A percentile compares a stretch with the other conserved stretches of the same genome.
These are phyloP conservation scores for Astrothelium subdiscretum DNA, from an alignment of 495 filamentous ascomycete species.

Conservation along the genomic window DNA sequence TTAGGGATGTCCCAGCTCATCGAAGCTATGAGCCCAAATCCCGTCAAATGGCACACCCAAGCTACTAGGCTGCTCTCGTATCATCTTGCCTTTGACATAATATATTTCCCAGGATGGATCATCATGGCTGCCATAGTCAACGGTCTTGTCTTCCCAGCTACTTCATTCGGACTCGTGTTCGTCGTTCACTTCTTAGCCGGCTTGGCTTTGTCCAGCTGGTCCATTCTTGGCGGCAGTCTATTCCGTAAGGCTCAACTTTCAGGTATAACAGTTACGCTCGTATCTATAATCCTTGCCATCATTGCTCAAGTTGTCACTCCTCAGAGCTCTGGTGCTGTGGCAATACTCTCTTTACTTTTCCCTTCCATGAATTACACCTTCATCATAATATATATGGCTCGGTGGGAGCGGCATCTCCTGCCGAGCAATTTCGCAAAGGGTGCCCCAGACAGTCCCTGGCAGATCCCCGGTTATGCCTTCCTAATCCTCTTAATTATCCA, in stretches of 20 bases:
- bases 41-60: constrained; percentile 26
- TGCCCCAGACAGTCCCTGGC: constrained; percentile 19
- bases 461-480: constrained; percentile 15
- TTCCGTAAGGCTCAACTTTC: constrained; percentile 38
- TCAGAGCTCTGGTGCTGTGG: constrained; percentile 19
- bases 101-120: constrained; percentile 37
- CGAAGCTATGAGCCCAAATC: constrained; percentile 33
- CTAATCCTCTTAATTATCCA: constrained; percentile 46
- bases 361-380: constrained; percentile 30
- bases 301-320: constrained; percentile 31
- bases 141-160: constrained; percentile 27
- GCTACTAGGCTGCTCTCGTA: constrained; percentile 25
- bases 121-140: constrained; percentile 30
- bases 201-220: constrained; percentile 30
- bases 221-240: constrained; percentile 32
- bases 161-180: constrained; percentile 26
- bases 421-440: constrained; percentile 21
- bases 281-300: constrained; percentile 33
- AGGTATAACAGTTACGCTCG: constrained; percentile 32
- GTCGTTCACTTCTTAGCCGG: constrained; percentile 33
- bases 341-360: constrained; percentile 25
- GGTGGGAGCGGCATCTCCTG: constrained; percentile 18
- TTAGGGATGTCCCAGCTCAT: constrained; percentile 30
- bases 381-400: constrained; percentile 30
- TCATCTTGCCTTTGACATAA: constrained; percentile 32